Conservation (phyloP, 1,284 basidiomycete genomes). For the Microbotryum scabiosae region DNA sequence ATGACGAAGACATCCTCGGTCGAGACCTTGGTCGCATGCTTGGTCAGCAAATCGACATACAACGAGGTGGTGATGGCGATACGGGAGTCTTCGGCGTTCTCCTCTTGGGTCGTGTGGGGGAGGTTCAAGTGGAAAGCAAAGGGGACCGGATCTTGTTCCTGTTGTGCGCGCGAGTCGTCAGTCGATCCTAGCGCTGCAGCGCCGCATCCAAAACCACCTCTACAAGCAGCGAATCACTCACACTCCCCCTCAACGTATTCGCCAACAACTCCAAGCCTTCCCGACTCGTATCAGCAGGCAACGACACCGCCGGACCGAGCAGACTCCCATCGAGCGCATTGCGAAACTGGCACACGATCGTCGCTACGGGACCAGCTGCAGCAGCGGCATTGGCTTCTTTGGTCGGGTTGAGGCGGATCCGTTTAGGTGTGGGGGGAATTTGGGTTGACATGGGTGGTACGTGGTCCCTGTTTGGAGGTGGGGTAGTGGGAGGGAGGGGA, state of each 20-base stretch:
- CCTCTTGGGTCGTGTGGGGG: conserved; percentile 33
- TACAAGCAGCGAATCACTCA: conserved; percentile 39
- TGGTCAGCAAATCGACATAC: conserved; percentile 60
- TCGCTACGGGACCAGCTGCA: conserved; percentile 49
- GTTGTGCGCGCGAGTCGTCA: conserved; percentile 12
- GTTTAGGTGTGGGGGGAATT: conserved; percentile 30
- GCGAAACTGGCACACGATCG: conserved; percentile 81
- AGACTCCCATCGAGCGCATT: conserved; percentile 70
- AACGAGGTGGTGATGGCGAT: conserved; percentile 72
- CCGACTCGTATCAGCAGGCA: conserved; percentile 77
- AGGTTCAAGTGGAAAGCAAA: conserved; percentile 77
- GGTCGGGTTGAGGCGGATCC: conserved; percentile 9
- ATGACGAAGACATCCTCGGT: conserved; percentile 79
- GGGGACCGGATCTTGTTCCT: conserved; percentile 79
- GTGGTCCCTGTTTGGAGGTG: too few relatives aligned
- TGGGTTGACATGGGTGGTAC: conserved; percentile 21
- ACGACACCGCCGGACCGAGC: conserved; percentile 73
- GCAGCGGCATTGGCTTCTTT: not conserved
- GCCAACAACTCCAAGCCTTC: conserved; percentile 75
- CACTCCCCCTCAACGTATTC: conserved; percentile 70
- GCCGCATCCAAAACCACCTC: not conserved
- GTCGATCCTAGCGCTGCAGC: conserved; percentile 4
- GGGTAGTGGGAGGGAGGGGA: too few relatives aligned
- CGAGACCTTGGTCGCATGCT: conserved; percentile 49
- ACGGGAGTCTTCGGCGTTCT: conserved; percentile 45